Conservation (phyloP, 225 moss, liverwort and hornwort genomes). For the Physcomitrium patens region DNA sequence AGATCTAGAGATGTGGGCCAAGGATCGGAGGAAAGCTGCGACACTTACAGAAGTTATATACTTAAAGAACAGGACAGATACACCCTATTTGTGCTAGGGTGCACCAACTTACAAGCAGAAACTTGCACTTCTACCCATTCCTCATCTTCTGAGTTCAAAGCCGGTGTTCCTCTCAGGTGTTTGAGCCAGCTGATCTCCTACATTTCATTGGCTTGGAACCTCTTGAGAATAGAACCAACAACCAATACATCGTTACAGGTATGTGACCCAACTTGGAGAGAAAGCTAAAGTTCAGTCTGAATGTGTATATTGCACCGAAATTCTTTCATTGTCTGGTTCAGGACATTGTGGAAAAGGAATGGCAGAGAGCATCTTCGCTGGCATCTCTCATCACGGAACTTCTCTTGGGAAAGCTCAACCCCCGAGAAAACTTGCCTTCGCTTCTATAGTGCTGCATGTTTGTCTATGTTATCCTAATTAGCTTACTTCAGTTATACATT, state of each 20-base stretch:
- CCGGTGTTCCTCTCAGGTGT: constrained; percentile 13
- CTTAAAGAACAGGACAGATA: constrained; percentile 38
- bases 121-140: neutral
- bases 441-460: no score
- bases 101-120: neutral
- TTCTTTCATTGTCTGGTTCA: neutral
- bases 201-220: constrained; percentile 45
- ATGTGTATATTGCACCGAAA: neutral
- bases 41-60: constrained; percentile 40
- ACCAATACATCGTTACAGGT: constrained; percentile 43
- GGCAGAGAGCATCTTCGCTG: constrained; percentile 47
- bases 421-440: constrained; percentile 26
- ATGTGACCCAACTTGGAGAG: neutral
- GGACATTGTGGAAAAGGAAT: constrained; percentile 58
- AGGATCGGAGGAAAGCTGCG: constrained; percentile 32
- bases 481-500: no score
- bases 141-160: neutral
- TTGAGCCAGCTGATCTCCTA: constrained; percentile 37
- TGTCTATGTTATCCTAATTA: no score
- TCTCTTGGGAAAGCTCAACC: constrained; percentile 41
- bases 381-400: constrained; percentile 53
- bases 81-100: neutral
- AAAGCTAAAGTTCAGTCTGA: neutral
- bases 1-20: constrained; percentile 43
- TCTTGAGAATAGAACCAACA: constrained; percentile 31